Evolutionary conservation across 306 rosid genomes (phyloP).

Genomic region (Quercus glauca): DNA sequence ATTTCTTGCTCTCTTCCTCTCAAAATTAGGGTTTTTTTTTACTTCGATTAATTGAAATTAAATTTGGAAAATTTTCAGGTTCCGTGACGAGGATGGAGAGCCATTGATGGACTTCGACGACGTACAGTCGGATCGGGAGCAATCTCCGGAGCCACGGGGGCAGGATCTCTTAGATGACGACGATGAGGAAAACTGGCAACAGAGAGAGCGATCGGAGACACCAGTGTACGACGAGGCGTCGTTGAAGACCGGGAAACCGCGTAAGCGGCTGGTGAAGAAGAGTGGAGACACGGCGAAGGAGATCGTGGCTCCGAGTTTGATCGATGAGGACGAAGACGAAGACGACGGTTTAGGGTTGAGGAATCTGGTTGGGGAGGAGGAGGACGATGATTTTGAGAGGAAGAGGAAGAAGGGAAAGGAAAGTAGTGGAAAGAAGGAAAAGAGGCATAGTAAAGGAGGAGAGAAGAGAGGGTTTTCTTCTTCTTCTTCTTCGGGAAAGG

Average conservation of each 20-base stretch:
- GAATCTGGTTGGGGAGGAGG: slow-evolving; percentile 23
- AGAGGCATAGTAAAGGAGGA: slow-evolving; percentile 58
- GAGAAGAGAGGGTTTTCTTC: slow-evolving; percentile 53
- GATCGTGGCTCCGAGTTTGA: slow-evolving; percentile 49
- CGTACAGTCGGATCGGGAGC: slow-evolving; percentile 64
- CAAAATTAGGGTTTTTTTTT: slow-evolving; percentile 10
- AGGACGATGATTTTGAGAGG: slow-evolving; percentile 37
- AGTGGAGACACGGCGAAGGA: slow-evolving; percentile 39
- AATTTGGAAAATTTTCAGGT: slow-evolving; percentile 35
- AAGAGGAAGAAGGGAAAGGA: slow-evolving; percentile 48
- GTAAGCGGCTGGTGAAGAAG: slow-evolving; percentile 90
- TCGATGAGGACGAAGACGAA: slow-evolving; percentile 44
- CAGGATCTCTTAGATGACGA: slow-evolving; percentile 48
- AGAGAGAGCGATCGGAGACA: slow-evolving; percentile 66
- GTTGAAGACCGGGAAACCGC: slow-evolving; percentile 54
- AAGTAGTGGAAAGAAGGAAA: slow-evolving; percentile 68
- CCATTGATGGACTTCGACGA: slow-evolving; percentile 89
- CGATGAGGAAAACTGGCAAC: slow-evolving; percentile 41
- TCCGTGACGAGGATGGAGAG: slow-evolving; percentile 93
- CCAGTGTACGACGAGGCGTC: slow-evolving; percentile 66
- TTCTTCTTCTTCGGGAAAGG: slow-evolving; percentile 42
- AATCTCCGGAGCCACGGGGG: slow-evolving; percentile 56
- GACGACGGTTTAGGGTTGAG: slow-evolving; percentile 39
- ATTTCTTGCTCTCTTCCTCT: not conserved
- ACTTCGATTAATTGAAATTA: slow-evolving; percentile 5